Evolutionary conservation across 2,329 filamentous ascomycete species (phyloP), one percentile per base, ranked within the genome.

Genomic region (Aspergillus intermedius): DNA sequence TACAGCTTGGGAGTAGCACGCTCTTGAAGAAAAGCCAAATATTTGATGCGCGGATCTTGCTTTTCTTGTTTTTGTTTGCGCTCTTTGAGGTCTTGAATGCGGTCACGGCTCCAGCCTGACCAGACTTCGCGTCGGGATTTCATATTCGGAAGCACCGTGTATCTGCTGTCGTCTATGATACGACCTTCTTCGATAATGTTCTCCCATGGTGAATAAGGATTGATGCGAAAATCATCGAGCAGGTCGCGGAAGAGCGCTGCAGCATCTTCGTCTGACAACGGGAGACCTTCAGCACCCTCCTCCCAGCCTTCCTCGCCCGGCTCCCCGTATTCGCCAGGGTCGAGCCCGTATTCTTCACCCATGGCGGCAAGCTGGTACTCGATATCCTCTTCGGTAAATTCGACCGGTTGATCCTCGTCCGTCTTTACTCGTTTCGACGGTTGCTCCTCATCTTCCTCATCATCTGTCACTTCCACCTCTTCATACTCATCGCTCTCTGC

Each of bases 341-440:
- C 87, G 25, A 91, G 75, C 1, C 83, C 88, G 57, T 91, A 90
- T n/a, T 88, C 84, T 56, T 87, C 80, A 47, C 87, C 89, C 88
- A 96, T 95, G 22, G 87, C 84, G 46, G 88, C 87, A 10, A 98
- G 76, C 63, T 98, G 93, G 63, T 85, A 91, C 32, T 88, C 91
- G 59, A 98, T 94, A 62, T 98, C 93, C 46, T 91, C 91, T 66
- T 97, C 93, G 48, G 87, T 88, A 60, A 95, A 95, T 60, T 96
- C 91, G 6, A 93, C 71, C 1, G 76, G 72, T 42, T 72, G 69
- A 10, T 77, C 77, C 39, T 75, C 73, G 53, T 80, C 81, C 32
- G 73, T 82, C 61, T 66, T 77, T 62, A 64, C 72, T 48, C 67
- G 76, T 69, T 74, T 81, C 49, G 64, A 71, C 56, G 68, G 65